Evolutionary conservation across 768 basidiomycete genomes (phyloP), one percentile per base, ranked within the genome.

Genomic region (Agrocybe praecox): DNA sequence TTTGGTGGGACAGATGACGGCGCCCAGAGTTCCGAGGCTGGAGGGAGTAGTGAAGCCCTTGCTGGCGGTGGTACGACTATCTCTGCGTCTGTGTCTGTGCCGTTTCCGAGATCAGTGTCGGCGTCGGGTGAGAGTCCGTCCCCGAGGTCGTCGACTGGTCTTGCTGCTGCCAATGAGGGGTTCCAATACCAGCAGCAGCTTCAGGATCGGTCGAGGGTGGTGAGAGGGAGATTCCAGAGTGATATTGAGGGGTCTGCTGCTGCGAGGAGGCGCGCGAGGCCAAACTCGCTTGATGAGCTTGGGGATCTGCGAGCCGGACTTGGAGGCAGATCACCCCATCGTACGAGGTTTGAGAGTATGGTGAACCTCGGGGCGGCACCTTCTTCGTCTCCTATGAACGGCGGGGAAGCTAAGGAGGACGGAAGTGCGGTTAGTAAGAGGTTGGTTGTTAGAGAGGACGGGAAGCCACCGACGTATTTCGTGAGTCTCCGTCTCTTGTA

Each of bases 391-490:
- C 78, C 82, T 57, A 77, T 82, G 18, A 85, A 80, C 69, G 80
- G 83, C 49, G 91, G 88, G 70, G 90, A 91, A 70, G 69, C 89
- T 58, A 72, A 84, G 65, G 69, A 83, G 69, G 88, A 89, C 62
- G 88, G 87, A 19, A 83, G 79, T 64, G 78, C 79, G 2, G 77
- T 84, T 23, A 77, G 90, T 33, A 85, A 86, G 74, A 84, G 87
- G 42, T 76, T 96, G 34, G 80, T 94, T 44, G 80, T 96, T 47
- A 78, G 82, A 67, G 94, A 95, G 75, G 86, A 90, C 60, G 92
- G 92, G 49, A 90, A 89, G 75, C 76, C 86, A 17, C 79, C 90
- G 7, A 85, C 89, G 51, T 88, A 87, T 69, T 94, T 90, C 70
- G 94, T 95, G 68, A 82, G 94, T 81, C 32, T 43, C 22, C n/a